Conservation (phyloP, 1,139 yeast genomes). For the Maudiozyma humilis region DNA sequence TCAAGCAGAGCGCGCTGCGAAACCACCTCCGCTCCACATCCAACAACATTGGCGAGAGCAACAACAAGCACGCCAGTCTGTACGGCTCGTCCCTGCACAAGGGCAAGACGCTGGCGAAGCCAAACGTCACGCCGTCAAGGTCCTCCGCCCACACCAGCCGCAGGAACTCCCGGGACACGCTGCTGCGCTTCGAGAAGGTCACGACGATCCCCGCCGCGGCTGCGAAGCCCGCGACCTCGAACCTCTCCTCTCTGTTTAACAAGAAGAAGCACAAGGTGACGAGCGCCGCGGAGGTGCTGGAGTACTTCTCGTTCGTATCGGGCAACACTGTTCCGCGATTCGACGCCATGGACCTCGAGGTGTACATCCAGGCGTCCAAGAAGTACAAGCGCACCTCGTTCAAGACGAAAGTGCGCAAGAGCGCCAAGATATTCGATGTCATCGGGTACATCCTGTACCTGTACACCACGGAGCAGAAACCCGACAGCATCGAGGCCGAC, state of each 20-base stretch:
- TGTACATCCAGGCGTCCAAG: conserved; percentile 33
- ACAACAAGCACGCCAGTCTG: neutral
- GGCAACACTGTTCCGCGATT: conserved; percentile 31
- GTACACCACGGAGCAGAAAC: conserved; percentile 20
- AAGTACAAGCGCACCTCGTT: conserved; percentile 23
- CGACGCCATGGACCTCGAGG: conserved; percentile 29
- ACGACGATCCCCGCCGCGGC: conserved; percentile 12
- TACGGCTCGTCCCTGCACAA: conserved; percentile 5
- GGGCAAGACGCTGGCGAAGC: neutral
- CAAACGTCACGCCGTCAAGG: neutral
- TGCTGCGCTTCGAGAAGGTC: conserved; percentile 19
- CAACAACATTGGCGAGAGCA: conserved; percentile 4
- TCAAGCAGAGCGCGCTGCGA: conserved; percentile 2
- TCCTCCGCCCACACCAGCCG: conserved; percentile 7
- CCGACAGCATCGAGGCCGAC: conserved; percentile 18
- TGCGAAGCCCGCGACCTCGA: conserved; percentile 17
- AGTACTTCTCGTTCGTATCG: conserved; percentile 47
- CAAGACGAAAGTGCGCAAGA: conserved; percentile 37
- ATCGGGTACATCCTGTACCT: conserved; percentile 51
- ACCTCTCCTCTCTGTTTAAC: conserved; percentile 29
- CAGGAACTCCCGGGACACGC: conserved; percentile 7
- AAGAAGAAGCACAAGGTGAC: conserved; percentile 32
- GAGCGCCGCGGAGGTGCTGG: conserved; percentile 39
- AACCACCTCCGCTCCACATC: conserved; percentile 9
- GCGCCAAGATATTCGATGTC: conserved; percentile 49